Base-by-base conservation (phyloP, 1,139 yeast genomes). In the Taiozyma sp. region DNA sequence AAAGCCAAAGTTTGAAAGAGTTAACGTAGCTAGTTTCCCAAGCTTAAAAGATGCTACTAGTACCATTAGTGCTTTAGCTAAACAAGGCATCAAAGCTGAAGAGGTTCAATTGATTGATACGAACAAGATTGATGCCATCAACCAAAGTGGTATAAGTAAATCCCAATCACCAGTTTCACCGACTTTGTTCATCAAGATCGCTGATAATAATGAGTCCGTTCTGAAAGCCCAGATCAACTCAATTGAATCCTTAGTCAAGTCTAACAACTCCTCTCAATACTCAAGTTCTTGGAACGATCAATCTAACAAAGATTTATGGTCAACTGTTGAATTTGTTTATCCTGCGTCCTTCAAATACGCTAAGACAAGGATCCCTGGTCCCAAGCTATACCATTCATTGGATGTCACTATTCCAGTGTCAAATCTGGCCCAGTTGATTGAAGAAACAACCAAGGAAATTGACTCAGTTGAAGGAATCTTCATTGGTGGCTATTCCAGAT, bases 321-420 rank as follows among this genome's bases (percentile, higher is more conserved):
- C 84, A 28, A 96, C 96, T 1, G 72, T 96, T 54, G 82, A 92
- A 64, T 82, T 83, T 50, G 96, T 95, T 0, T 72, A 90, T 23
- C 89, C 96, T 89, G 84, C 96, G 0, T 85, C 92, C 2, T 75
- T 84, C 52, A 87, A 83, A 56, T 79, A 79, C 52, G 90, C 89
- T 4, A 66, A 71, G 43, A 69, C 74, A 19, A 84, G 80, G 36
- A 81, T 80, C 56, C 71, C 80, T 38, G 30, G 91, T 84, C 79
- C 81, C 54, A 81, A 83, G 16, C 84, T 83, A 65, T 72, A 83
- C 22, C 88, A 96, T 92, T 73, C 81, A 19, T 87, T 96, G 0
- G 96, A 89, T 66, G 88, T 87, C 19, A 93, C 95, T 1, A 96
- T 89, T 7, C 96, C 96, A 12, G 72, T 89, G 49, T 84, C 92